Percentiles rank a stretch among this genome's conserved stretches.
Conservation (phyloP, 192 early-diverging fungal genomes). For the Rhizophlyctis rosea region DNA sequence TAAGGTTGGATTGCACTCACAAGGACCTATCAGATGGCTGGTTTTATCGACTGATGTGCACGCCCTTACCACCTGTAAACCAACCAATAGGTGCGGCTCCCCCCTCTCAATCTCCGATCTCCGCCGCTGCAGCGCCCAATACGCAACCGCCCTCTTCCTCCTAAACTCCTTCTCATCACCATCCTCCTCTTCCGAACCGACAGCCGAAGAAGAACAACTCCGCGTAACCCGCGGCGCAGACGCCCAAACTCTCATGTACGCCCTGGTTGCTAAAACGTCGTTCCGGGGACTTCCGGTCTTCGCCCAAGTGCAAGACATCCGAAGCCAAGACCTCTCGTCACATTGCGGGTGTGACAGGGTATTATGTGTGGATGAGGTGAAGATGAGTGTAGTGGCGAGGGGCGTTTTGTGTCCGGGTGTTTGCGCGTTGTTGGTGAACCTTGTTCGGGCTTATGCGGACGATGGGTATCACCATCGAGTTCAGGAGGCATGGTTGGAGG, state of each 20-base stretch:
- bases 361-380: conserved; percentile 49
- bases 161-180: conserved; percentile 30
- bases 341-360: conserved; percentile 49
- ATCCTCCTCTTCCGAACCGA: not conserved
- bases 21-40: too few relatives aligned
- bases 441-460: conserved; percentile 41
- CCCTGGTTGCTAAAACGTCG: conserved; percentile 42
- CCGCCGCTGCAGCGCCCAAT: conserved; percentile 30
- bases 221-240: conserved; percentile 38
- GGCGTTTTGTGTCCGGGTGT: conserved; percentile 50
- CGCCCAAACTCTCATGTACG: conserved; percentile 45
- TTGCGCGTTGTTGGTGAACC: conserved; percentile 42
- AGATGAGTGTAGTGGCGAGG: conserved; percentile 43
- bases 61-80: too few relatives aligned
- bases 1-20: too few relatives aligned
- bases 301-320: conserved; percentile 46
- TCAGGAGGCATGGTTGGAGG: conserved; percentile 32
- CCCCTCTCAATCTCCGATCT: conserved; percentile 38
- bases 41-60: too few relatives aligned
- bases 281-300: conserved; percentile 49
- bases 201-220: conserved; percentile 40
- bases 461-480: conserved; percentile 25
- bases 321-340: conserved; percentile 39
- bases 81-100: conserved; percentile 29
- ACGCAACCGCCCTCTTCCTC: conserved; percentile 47